Conservation (phyloP, 2,329 filamentous ascomycete species). For the Didymella sp. region DNA sequence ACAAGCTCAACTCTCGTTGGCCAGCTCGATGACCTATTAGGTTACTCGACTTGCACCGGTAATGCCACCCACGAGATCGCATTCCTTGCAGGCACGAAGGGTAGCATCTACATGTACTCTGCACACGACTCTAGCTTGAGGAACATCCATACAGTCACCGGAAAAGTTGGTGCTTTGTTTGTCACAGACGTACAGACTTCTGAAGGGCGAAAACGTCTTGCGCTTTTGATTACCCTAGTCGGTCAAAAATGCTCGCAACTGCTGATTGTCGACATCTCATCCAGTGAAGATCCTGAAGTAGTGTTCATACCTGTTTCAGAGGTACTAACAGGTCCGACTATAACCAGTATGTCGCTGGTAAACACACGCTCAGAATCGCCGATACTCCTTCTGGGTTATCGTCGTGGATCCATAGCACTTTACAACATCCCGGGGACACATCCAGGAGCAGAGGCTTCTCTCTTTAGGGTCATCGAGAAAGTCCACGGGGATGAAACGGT, state of each 20-base stretch:
- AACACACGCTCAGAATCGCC: conserved; percentile 12
- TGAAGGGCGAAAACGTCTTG: conserved; percentile 24
- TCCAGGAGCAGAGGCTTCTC: conserved; percentile 7
- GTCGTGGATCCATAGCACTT: conserved; percentile 61
- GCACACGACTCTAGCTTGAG: conserved; percentile 22
- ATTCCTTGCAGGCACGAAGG: conserved; percentile 57
- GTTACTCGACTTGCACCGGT: conserved; percentile 57
- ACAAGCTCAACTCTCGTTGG: conserved; percentile 39
- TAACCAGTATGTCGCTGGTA: conserved; percentile 59
- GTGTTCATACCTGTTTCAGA: conserved; percentile 20
- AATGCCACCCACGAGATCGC: conserved; percentile 48
- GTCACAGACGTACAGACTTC: conserved; percentile 4
- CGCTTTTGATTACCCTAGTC: conserved; percentile 50
- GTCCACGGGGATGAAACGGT: conserved; percentile 68
- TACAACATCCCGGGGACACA: conserved; percentile 46
- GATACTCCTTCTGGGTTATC: conserved; percentile 62
- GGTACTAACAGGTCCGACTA: conserved; percentile 55
- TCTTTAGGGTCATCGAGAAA: conserved; percentile 29
- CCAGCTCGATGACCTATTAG: conserved; percentile 50
- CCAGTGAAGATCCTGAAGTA: not conserved
- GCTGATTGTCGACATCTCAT: conserved; percentile 29
- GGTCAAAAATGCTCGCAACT: conserved; percentile 45
- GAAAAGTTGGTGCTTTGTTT: conserved; percentile 55
- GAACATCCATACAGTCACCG: conserved; percentile 36
- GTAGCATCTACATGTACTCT: conserved; percentile 52